Evolutionary conservation across 2,329 filamentous ascomycete species (phyloP).

Genomic region (Penicillium paneum): DNA sequence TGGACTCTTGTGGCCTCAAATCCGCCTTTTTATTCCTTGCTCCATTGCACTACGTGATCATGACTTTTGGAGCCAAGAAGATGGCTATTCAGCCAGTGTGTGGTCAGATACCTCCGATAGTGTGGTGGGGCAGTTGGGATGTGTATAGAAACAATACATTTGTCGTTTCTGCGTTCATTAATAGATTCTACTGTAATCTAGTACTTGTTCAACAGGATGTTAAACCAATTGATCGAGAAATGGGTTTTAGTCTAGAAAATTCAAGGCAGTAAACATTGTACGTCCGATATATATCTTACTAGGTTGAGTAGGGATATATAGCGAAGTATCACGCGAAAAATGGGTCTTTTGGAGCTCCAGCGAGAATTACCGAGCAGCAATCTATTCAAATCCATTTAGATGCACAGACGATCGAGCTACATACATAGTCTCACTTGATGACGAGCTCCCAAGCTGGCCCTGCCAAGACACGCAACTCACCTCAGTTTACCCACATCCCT

Average conservation of each 20-base stretch:
- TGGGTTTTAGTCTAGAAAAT: background rate
- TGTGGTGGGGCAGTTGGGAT: slow-evolving; percentile 32
- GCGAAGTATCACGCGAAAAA: background rate
- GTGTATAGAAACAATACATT: slow-evolving; percentile 43
- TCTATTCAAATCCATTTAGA: background rate
- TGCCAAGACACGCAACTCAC: slow-evolving; percentile 18
- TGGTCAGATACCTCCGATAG: slow-evolving; percentile 24
- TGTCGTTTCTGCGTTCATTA: slow-evolving; percentile 28
- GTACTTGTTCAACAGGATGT: background rate
- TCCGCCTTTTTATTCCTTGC: slow-evolving; percentile 33
- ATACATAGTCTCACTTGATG: background rate
- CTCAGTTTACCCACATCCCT: slow-evolving; percentile 14
- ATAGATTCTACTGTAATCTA: background rate
- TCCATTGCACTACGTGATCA: slow-evolving; percentile 30
- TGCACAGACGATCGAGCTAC: background rate
- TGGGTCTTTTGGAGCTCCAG: background rate
- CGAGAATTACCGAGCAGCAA: background rate
- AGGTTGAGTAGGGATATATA: background rate
- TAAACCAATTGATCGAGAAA: background rate
- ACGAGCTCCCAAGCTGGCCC: background rate
- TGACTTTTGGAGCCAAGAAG: slow-evolving; percentile 30
- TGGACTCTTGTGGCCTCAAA: slow-evolving; percentile 24
- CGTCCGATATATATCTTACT: background rate
- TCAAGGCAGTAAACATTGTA: background rate
- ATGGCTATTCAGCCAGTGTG: slow-evolving; percentile 20